Percentiles rank a stretch among this genome's conserved stretches.
Conservation (phyloP, 371 early-diverging fungal species). For the Rhizopus stolonifer region DNA sequence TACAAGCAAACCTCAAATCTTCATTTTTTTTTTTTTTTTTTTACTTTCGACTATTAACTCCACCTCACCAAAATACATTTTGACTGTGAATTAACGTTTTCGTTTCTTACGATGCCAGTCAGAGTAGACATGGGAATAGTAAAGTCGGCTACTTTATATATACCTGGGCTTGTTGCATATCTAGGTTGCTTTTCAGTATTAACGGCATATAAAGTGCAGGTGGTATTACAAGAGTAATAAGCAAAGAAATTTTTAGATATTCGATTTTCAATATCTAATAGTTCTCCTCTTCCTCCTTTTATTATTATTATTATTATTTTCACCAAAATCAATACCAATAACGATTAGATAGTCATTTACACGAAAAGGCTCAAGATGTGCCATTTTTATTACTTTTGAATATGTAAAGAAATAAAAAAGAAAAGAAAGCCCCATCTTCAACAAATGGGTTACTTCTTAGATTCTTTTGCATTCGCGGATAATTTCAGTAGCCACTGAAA, state of each 20-base stretch:
- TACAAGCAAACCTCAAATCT: not conserved
- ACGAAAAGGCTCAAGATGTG: conserved; percentile 37
- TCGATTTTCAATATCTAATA: conserved; percentile 34
- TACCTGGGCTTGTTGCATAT: conserved; percentile 51
- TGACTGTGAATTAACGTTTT: conserved; percentile 46
- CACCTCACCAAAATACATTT: conserved; percentile 51
- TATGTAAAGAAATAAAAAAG: conserved; percentile 4
- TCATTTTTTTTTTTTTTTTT: not conserved
- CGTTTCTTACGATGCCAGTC: conserved; percentile 53
- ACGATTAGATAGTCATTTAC: conserved; percentile 44
- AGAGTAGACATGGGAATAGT: conserved; percentile 55
- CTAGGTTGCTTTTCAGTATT: conserved; percentile 52
- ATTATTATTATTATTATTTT: too few species aligned
- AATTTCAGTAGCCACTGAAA: not conserved
- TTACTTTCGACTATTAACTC: conserved; percentile 51
- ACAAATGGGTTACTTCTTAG: too few species aligned
- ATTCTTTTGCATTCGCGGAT: conserved; percentile 6
- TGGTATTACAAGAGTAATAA: conserved; percentile 52
- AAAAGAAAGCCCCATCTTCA: conserved; percentile 11
- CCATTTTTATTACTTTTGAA: conserved; percentile 14
- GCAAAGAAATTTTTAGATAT: conserved; percentile 44
- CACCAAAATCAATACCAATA: conserved; percentile 52
- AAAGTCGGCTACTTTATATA: conserved; percentile 52
- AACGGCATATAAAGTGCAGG: conserved; percentile 51
- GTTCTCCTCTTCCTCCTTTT: conserved; percentile 47